phyloP scores from a whole-genome alignment of 2,329 filamentous ascomycete genomes.

The Xylaria sp. region DNA sequence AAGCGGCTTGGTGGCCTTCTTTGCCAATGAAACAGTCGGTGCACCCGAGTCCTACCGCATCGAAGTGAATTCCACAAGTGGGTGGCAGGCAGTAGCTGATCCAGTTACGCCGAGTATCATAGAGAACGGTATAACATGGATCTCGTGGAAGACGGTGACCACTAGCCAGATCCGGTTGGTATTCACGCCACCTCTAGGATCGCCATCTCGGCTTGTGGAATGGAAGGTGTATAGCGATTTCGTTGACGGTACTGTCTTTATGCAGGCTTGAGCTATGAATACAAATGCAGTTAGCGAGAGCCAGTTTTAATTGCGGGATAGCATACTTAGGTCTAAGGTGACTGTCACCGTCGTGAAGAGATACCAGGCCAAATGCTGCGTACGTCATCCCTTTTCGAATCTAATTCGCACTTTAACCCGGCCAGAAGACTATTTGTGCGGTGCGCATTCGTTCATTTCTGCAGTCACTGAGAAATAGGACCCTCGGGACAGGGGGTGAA shows the following conservation, averaged over 20 bases:
- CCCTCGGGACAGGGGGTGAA: too few relatives aligned
- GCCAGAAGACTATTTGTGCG: too few relatives aligned
- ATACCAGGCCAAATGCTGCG: too few relatives aligned
- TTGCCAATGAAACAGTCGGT: not conserved
- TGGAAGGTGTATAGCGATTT: constrained; percentile 33
- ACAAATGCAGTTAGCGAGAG: not conserved
- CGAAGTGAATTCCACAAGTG: constrained; percentile 17
- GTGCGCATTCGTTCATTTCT: too few relatives aligned
- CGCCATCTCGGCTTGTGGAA: constrained; percentile 27
- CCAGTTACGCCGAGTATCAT: constrained; percentile 19
- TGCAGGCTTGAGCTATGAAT: not conserved
- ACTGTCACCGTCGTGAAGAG: too few relatives aligned
- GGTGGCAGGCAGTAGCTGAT: constrained; percentile 20
- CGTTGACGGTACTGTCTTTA: constrained; percentile 28
- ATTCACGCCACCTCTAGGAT: constrained; percentile 19
- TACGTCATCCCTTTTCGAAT: too few relatives aligned
- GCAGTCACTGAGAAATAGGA: too few relatives aligned
- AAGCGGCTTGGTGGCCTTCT: constrained; percentile 28
- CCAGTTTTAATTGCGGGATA: not conserved
- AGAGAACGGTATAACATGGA: constrained; percentile 29
- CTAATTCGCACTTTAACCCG: too few relatives aligned
- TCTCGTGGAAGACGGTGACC: constrained; percentile 24
- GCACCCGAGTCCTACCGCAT: constrained; percentile 22
- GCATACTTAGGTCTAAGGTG: too few relatives aligned
- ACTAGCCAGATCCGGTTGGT: constrained; percentile 27